These are phyloP conservation scores for Ascomycota sp. DNA, from an alignment of 2,329 filamentous ascomycete species.

Conservation along the genomic window DNA sequence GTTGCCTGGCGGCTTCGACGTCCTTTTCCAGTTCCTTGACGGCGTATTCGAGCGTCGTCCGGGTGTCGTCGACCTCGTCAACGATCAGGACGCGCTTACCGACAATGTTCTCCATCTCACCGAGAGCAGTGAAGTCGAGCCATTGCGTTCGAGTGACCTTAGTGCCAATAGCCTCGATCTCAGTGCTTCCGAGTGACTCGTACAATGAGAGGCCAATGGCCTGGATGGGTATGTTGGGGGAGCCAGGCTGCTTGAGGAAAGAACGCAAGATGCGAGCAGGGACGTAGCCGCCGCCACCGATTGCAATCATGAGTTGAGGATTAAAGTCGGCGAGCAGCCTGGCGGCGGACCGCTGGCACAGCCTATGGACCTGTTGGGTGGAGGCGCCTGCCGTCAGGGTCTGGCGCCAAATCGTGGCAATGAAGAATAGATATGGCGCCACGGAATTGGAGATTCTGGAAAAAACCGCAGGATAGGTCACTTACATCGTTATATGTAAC, in stretches of 20 bases:
- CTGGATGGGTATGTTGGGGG: slow-evolving; percentile 94
- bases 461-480: slow-evolving; percentile 2
- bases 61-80: slow-evolving; percentile 88
- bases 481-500: slow-evolving; percentile 82
- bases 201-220: slow-evolving; percentile 96
- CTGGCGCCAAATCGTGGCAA: not conserved
- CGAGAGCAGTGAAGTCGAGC: slow-evolving; percentile 71
- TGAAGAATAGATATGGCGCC: not conserved
- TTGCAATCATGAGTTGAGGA: slow-evolving; percentile 94
- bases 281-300: slow-evolving; percentile 92
- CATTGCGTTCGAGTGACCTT: slow-evolving; percentile 97
- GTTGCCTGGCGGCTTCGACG: slow-evolving; percentile 59
- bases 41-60: slow-evolving; percentile 85
- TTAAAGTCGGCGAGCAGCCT: slow-evolving; percentile 69
- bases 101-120: slow-evolving; percentile 71
- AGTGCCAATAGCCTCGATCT: slow-evolving; percentile 58
- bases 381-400: slow-evolving; percentile 4
- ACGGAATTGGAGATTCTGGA: not conserved
- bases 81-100: slow-evolving; percentile 86
- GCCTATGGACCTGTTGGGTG: slow-evolving; percentile 63
- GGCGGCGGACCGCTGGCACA: slow-evolving; percentile 73
- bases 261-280: slow-evolving; percentile 92
- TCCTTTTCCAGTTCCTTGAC: slow-evolving; percentile 90
- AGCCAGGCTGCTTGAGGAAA: slow-evolving; percentile 77
- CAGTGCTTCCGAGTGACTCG: slow-evolving; percentile 49